phyloP scores from a whole-genome alignment of 2,329 filamentous ascomycete genomes.

The Emmonsiellopsis sp. region DNA sequence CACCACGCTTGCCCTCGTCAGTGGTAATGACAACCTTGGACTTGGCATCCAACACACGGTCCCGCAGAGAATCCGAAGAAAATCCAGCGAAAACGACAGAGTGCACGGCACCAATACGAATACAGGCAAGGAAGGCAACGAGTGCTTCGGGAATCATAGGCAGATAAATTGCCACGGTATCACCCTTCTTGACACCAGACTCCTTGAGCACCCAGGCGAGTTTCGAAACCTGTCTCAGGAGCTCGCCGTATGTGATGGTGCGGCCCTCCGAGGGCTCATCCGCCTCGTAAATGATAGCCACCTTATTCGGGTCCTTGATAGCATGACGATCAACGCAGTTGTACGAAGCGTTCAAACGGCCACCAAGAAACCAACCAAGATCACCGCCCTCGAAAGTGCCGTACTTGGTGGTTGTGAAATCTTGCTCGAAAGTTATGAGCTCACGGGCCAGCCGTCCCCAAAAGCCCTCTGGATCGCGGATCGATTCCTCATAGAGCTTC shows the following conservation, averaged over 20 bases:
- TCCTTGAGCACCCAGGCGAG: conserved; percentile 81
- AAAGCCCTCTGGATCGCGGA: conserved; percentile 79
- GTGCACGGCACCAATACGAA: conserved; percentile 89
- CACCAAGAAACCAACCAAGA: conserved; percentile 89
- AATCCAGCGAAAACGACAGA: conserved; percentile 98
- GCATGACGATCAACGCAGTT: conserved; percentile 97
- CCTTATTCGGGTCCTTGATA: conserved; percentile 83
- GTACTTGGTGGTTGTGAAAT: conserved; percentile 80
- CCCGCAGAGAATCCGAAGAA: conserved; percentile 88
- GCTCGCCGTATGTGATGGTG: conserved; percentile 84
- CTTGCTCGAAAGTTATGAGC: conserved; percentile 77
- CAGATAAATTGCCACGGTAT: conserved; percentile 93
- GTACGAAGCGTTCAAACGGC: conserved; percentile 87
- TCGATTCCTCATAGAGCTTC: conserved; percentile 68
- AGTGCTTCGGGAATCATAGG: conserved; percentile 98
- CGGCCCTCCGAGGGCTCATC: conserved; percentile 83
- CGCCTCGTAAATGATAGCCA: conserved; percentile 97
- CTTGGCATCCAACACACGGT: conserved; percentile 83
- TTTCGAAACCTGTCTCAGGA: conserved; percentile 82
- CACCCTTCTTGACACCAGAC: conserved; percentile 94
- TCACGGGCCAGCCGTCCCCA: conserved; percentile 82
- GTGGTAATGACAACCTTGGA: conserved; percentile 93
- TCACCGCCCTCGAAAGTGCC: conserved; percentile 73
- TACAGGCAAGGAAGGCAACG: conserved; percentile 80
- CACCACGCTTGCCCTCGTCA: conserved; percentile 95